A percentile compares a stretch with the other conserved stretches of the same genome.
Evolutionary conservation across 2,329 filamentous ascomycete genomes (phyloP).

Genomic region (Penicillium italicum): DNA sequence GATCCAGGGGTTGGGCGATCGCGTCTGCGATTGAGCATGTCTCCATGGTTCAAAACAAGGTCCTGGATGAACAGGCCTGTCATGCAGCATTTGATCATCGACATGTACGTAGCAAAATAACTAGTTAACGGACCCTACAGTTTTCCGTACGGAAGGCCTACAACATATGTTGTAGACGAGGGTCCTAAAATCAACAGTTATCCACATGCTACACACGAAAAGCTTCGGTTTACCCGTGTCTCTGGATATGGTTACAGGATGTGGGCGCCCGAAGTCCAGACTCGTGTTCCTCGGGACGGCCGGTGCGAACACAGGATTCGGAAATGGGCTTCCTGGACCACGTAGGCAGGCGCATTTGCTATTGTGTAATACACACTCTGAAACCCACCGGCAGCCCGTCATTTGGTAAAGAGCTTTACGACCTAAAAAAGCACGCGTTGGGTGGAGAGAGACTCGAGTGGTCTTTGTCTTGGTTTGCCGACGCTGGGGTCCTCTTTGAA

Average conservation of each 20-base stretch:
- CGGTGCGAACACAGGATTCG: constrained; percentile 2
- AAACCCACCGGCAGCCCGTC: constrained; percentile 1
- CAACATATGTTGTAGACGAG: too few relatives aligned
- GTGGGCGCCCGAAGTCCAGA: constrained; percentile 4
- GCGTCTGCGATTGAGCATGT: constrained; percentile 5
- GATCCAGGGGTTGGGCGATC: constrained; percentile 12
- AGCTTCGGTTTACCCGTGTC: constrained; percentile 4
- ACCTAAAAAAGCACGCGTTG: constrained; percentile 4
- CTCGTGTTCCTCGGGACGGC: constrained; percentile 7
- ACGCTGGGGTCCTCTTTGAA: constrained; percentile 4
- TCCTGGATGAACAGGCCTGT: not conserved
- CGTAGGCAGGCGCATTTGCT: constrained; percentile 6
- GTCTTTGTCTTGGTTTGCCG: constrained; percentile 13
- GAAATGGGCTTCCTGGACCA: constrained; percentile 1
- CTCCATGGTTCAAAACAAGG: not conserved
- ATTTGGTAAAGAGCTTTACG: constrained; percentile 4
- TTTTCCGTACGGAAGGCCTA: not conserved
- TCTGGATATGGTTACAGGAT: not conserved
- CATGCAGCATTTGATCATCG: not conserved
- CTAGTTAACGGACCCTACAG: not conserved
- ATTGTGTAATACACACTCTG: constrained; percentile 1
- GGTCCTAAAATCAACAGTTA: not conserved
- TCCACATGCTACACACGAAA: constrained; percentile 2
- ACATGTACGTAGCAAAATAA: not conserved
- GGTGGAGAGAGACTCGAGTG: constrained; percentile 13